phyloP scores from a whole-genome alignment of 129 eudicot species.

The Chrysanthemum seticuspe region DNA sequence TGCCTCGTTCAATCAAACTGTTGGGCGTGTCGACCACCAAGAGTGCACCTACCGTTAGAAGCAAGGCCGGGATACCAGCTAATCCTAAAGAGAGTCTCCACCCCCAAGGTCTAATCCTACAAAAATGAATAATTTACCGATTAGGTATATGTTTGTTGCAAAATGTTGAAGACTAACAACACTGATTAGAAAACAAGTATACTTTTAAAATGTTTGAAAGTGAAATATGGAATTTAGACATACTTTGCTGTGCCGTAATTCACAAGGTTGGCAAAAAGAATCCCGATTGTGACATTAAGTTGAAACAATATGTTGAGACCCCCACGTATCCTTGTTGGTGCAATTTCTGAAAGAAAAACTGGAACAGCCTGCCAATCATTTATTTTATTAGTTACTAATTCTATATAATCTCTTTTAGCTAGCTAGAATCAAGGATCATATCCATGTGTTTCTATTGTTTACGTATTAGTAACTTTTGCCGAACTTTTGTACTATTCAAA shows the following conservation, averaged over 20 bases:
- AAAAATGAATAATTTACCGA: neutral
- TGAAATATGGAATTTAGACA: slow-evolving; percentile 2
- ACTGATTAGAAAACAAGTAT: neutral
- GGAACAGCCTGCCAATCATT: slow-evolving; percentile 76
- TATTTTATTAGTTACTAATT: too few species aligned
- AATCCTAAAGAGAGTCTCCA: slow-evolving; percentile 92
- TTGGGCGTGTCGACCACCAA: slow-evolving; percentile 86
- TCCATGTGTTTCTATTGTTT: neutral
- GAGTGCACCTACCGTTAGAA: slow-evolving; percentile 72
- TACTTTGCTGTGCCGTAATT: slow-evolving; percentile 84
- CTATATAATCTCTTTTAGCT: neutral
- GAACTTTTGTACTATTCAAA: too few species aligned
- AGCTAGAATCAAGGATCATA: neutral
- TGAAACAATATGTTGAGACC: slow-evolving; percentile 90
- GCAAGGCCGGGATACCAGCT: slow-evolving; percentile 85
- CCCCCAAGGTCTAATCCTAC: slow-evolving; percentile 83
- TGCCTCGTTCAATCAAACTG: slow-evolving; percentile 91
- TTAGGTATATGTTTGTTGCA: neutral
- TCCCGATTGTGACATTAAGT: slow-evolving; percentile 87
- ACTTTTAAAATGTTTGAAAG: neutral
- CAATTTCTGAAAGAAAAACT: slow-evolving; percentile 86
- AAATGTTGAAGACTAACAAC: neutral
- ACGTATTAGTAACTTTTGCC: too few species aligned
- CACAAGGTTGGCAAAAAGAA: slow-evolving; percentile 87
- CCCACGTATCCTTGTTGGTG: slow-evolving; percentile 93